Percentiles rank a stretch among this genome's conserved stretches.
phyloP scores from a whole-genome alignment of 2,329 filamentous ascomycete genomes.

The Xylaria sp. region DNA sequence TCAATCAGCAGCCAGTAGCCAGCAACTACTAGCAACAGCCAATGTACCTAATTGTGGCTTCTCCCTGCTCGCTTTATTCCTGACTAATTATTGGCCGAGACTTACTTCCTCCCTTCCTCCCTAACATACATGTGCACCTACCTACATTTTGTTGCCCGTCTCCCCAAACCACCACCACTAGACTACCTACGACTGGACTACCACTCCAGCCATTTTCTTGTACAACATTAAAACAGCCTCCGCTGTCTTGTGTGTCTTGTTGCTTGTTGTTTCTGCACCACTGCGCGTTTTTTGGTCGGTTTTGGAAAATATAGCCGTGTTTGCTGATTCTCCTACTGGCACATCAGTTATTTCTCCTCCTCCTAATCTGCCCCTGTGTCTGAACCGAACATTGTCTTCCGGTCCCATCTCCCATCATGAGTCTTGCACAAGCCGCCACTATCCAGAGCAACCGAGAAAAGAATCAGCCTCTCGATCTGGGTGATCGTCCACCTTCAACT shows the following conservation, averaged over 20 bases:
- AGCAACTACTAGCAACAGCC: slow-evolving; percentile 20
- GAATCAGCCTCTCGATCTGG: slow-evolving; percentile 31
- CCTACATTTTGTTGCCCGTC: slow-evolving; percentile 3
- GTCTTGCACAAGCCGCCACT: slow-evolving; percentile 47
- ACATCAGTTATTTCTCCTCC: slow-evolving; percentile 39
- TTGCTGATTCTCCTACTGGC: slow-evolving; percentile 43
- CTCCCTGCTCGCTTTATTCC: slow-evolving; percentile 9
- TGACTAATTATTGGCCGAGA: slow-evolving; percentile 1
- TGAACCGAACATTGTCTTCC: slow-evolving; percentile 10
- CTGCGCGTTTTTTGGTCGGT: slow-evolving; percentile 36
- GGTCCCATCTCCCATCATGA: slow-evolving; percentile 42
- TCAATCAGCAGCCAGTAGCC: background rate
- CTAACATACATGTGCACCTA: slow-evolving; percentile 20
- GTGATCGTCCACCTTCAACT: slow-evolving; percentile 40
- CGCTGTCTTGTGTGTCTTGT: slow-evolving; percentile 10
- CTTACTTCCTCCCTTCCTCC: slow-evolving; percentile 14
- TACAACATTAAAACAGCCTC: slow-evolving; percentile 22
- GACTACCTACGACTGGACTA: background rate
- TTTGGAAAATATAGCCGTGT: slow-evolving; percentile 37
- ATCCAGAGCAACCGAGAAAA: slow-evolving; percentile 45
- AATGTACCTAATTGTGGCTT: slow-evolving; percentile 10
- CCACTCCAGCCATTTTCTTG: slow-evolving; percentile 1
- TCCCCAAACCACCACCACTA: background rate
- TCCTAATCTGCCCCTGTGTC: slow-evolving; percentile 31
- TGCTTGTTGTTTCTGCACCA: slow-evolving; percentile 15